Percentiles rank a stretch among this genome's conserved stretches.
phyloP scores from a whole-genome alignment of 352 stramenopile species.

The Phytophthora sojae region DNA sequence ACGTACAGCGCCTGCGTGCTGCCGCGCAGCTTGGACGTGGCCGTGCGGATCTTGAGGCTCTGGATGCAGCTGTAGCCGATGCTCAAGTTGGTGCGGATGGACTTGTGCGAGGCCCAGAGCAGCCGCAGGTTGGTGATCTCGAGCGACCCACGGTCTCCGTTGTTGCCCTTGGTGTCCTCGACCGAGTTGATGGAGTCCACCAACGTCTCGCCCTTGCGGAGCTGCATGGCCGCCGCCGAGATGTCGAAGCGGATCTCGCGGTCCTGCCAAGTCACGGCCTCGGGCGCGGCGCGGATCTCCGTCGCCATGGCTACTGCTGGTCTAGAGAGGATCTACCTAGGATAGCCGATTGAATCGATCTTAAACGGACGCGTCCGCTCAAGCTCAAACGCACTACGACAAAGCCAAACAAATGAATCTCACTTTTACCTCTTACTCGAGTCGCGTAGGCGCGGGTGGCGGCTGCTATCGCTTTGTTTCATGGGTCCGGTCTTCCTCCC shows the following conservation, averaged over 20 bases:
- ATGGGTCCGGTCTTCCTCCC: neutral
- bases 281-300: slow-evolving; percentile 65
- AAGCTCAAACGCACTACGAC: neutral
- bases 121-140: slow-evolving; percentile 94
- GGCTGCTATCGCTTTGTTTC: slow-evolving; percentile 19
- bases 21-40: slow-evolving; percentile 90
- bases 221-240: slow-evolving; percentile 57
- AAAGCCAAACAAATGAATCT: slow-evolving; percentile 29
- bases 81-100: slow-evolving; percentile 84
- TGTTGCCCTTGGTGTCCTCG: slow-evolving; percentile 96
- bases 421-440: slow-evolving; percentile 27
- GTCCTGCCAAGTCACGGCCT: slow-evolving; percentile 89
- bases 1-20: slow-evolving; percentile 93
- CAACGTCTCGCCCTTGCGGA: slow-evolving; percentile 82
- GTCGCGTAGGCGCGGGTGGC: slow-evolving; percentile 2
- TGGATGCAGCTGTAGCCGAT: slow-evolving; percentile 88
- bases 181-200: slow-evolving; percentile 95
- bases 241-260: slow-evolving; percentile 92
- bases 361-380: slow-evolving; percentile 18
- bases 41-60: slow-evolving; percentile 91
- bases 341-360: neutral
- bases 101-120: slow-evolving; percentile 92
- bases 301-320: slow-evolving; percentile 28
- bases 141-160: slow-evolving; percentile 89
- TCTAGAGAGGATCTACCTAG: neutral